Conservation (phyloP, 2,329 filamentous ascomycete species). For the Penicillium digitatum region DNA sequence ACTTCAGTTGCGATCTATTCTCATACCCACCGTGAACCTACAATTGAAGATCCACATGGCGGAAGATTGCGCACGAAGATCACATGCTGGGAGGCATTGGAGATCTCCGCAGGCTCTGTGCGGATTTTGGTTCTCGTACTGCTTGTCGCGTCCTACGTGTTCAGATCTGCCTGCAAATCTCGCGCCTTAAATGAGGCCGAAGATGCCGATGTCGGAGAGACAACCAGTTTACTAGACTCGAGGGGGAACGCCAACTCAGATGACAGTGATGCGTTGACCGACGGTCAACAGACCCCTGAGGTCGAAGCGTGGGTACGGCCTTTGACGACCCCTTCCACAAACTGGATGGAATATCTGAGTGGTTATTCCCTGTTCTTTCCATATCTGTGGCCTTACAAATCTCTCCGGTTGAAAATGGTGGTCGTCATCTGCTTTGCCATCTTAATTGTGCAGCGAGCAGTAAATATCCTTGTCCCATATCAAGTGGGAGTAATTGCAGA, state of each 20-base stretch:
- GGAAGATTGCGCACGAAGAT: slow-evolving; percentile 36
- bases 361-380: slow-evolving; percentile 80
- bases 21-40: slow-evolving; percentile 60
- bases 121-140: slow-evolving; percentile 64
- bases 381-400: slow-evolving; percentile 66
- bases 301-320: slow-evolving; percentile 75
- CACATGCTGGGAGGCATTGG: not conserved
- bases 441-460: slow-evolving; percentile 69
- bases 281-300: not conserved
- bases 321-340: slow-evolving; percentile 75
- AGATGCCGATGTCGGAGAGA: not conserved
- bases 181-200: not conserved
- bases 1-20: slow-evolving; percentile 66
- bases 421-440: slow-evolving; percentile 78
- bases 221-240: not conserved
- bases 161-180: slow-evolving; percentile 30
- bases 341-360: slow-evolving; percentile 87
- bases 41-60: slow-evolving; percentile 47
- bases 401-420: slow-evolving; percentile 64
- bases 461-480: slow-evolving; percentile 77
- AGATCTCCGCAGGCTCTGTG: slow-evolving; percentile 53
- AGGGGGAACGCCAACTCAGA: not conserved
- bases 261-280: not conserved
- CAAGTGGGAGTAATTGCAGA: slow-evolving; percentile 72
- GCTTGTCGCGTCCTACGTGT: slow-evolving; percentile 57